Base-by-base conservation (phyloP, 139 green algal genomes). In the Asterochloris sp. region DNA sequence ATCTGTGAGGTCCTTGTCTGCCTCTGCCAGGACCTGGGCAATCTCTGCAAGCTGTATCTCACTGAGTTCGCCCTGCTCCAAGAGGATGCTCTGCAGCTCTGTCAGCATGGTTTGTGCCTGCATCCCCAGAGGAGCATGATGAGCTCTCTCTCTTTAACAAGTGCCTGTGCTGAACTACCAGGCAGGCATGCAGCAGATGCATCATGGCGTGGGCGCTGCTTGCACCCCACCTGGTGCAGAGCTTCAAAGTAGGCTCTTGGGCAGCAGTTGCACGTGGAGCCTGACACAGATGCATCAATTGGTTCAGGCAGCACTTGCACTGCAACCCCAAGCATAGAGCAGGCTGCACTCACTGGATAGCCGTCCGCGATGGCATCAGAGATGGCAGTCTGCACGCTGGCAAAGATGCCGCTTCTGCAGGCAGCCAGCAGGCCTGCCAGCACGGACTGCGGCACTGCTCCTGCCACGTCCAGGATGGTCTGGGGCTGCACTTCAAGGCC, bases 1-100 rank as follows among this genome's bases (percentile, higher is more conserved):
- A 69, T 96, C 93, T 67, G 92, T 84, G 26, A 98, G 85, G 54
- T 73, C 79, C 83, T 96, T 96, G 89, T 98, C 94, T 0, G 91
- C 89, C 13, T 86, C 86, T 0, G 91, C 93, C 78, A 98, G 78
- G 78, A 83, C 84, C 67, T 89, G 81, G 64, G 89, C 87, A 17
- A 92, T 86, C 1, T 74, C 66, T 1, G 85, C 91, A 64, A 89
- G 85, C 74, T 85, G 73, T 17, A 83, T 69, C 62, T 94, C 89
- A 15, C 73, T 23, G 38, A 91, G 60, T 2, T 13, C 29, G 21
- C 28, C 21, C 61, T 91, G 86, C 12, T 13, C 78, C 73, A 97
- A 69, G 67, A 96, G 28, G 19, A 77, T 83, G 11, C 14, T 84
- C 83, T 97, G 93, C 77, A 98, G 83, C 90, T 96, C 91, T 78